These are phyloP conservation scores for Emiliania huxleyi DNA, from an alignment of 78 protist species.

Conservation along the genomic window DNA sequence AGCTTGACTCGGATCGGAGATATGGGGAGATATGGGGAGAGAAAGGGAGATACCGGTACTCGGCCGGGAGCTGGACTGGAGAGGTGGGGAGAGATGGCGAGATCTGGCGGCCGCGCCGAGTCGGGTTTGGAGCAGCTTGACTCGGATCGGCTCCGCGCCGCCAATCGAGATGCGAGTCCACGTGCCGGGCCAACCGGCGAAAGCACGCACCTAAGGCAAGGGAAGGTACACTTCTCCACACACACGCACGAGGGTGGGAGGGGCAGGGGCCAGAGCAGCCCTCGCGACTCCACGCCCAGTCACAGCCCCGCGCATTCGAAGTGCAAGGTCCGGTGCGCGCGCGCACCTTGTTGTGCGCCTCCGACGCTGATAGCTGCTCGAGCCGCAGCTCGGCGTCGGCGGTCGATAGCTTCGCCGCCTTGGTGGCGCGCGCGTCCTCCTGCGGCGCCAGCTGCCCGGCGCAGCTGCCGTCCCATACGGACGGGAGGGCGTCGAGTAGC, in stretches of 20 bases:
- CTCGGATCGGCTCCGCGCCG: neutral
- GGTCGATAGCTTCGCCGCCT: neutral
- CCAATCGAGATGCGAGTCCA: too few relatives aligned
- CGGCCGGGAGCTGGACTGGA: too few relatives aligned
- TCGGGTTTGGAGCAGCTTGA: slow-evolving; percentile 22
- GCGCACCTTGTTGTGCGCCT: slow-evolving; percentile 25
- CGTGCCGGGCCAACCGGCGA: slow-evolving; percentile 33
- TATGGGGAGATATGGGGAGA: too few relatives aligned
- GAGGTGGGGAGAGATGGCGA: too few relatives aligned
- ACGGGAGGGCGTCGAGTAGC: neutral
- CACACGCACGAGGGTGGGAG: too few relatives aligned
- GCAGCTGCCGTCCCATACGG: neutral
- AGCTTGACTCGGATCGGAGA: too few relatives aligned
- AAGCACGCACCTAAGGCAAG: too few relatives aligned
- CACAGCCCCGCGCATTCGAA: neutral
- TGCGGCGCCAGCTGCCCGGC: neutral
- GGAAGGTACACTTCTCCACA: too few relatives aligned
- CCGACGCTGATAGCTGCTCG: neutral
- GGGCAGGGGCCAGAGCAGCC: too few relatives aligned
- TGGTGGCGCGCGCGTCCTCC: slow-evolving; percentile 18
- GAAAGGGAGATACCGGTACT: too few relatives aligned
- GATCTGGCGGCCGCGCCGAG: neutral
- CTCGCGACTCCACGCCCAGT: too few relatives aligned
- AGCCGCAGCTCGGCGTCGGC: slow-evolving; percentile 1
- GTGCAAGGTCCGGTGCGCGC: too few relatives aligned